Base-by-base conservation (phyloP, 176 grass and related monocot species). In the Pontederia crassipes region DNA sequence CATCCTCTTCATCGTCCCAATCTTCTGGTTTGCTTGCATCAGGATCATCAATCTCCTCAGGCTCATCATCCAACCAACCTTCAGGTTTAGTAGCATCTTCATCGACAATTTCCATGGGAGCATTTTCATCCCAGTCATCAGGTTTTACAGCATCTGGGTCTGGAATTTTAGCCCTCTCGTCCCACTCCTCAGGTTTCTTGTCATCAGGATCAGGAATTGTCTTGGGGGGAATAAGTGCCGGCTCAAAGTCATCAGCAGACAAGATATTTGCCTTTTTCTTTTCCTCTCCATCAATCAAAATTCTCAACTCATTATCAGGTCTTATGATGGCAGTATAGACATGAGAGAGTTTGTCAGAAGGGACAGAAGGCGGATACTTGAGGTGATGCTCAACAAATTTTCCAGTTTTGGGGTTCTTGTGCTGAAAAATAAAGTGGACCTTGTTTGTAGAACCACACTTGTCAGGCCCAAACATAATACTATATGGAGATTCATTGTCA, bases 1-100 rank as follows among this genome's bases (percentile, higher is more conserved):
- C 93, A 89, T 98, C 93, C 74, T 98, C 93, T 68, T 98, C 93
- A 56, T 98, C 93, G 54, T 98, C 93, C 93, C 93, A 98, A 27
- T 98, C 93, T 71, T 98, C 88, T 15, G 93, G 93, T 76, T 98
- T 92, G 55, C 57, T 11, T 49, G 93, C 77, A 66, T 92, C 87
- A 4, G 93, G 93, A 28, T 98, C 93, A 72, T 92, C 81, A 72
- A 92, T 80, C 72, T 98, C 93, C 64, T 92, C 93, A 11, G 87
- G 93, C 46, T 98, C 93, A 40, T 92, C 84, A 75, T 98, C 87
- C 81, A 98, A 46, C 93, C 93, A 98, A 35, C 93, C 93, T 62
- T 89, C 87, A 17, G 93, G 93, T 73, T 98, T 98, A 49, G 68
- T 76, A 15, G 93, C 93, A 65, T 92, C 87, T 55, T 79, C 78